A percentile compares a stretch with the other conserved stretches of the same genome.
These are phyloP conservation scores for Candida manassasensis DNA, from an alignment of 805 yeast genomes.

Conservation along the genomic window DNA sequence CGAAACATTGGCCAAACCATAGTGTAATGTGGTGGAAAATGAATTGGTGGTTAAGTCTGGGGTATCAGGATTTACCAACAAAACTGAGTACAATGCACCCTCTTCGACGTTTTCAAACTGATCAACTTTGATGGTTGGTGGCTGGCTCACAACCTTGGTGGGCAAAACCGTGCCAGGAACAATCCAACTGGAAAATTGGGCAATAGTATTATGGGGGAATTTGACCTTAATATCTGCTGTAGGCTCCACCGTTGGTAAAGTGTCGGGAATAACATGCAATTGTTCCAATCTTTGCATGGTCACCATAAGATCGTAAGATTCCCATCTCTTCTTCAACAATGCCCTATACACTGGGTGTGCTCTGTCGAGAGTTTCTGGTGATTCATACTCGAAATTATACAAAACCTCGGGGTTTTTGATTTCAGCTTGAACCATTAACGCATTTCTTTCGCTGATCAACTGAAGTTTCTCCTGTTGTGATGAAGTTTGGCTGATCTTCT, in stretches of 20 bases:
- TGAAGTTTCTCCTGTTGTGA: conserved; percentile 12
- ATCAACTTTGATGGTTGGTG: conserved; percentile 74
- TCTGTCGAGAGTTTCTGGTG: conserved; percentile 53
- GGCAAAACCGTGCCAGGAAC: conserved; percentile 77
- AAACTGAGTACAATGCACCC: conserved; percentile 63
- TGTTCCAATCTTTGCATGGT: conserved; percentile 91
- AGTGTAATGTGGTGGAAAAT: conserved; percentile 67
- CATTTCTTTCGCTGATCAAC: conserved; percentile 12
- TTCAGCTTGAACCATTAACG: conserved; percentile 58
- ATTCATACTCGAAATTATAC: conserved; percentile 52
- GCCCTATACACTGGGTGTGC: conserved; percentile 76
- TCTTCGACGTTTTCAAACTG: conserved; percentile 53
- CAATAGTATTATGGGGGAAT: conserved; percentile 60
- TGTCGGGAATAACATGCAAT: conserved; percentile 84
- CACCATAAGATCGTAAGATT: conserved; percentile 61
- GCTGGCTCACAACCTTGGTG: conserved; percentile 64
- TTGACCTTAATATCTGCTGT: conserved; percentile 67
- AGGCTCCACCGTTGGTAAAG: conserved; percentile 85
- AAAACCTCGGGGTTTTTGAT: conserved; percentile 78
- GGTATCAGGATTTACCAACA: conserved; percentile 87
- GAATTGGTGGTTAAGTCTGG: conserved; percentile 72
- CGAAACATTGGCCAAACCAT: conserved; percentile 69
- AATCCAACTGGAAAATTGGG: conserved; percentile 60
- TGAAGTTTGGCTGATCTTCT: conserved; percentile 16
- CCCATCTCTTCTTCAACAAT: conserved; percentile 69